Evolutionary conservation across 2,329 filamentous ascomycete species (phyloP), one percentile per base, ranked within the genome.

Genomic region (Lasiodiplodia gonubiensis): DNA sequence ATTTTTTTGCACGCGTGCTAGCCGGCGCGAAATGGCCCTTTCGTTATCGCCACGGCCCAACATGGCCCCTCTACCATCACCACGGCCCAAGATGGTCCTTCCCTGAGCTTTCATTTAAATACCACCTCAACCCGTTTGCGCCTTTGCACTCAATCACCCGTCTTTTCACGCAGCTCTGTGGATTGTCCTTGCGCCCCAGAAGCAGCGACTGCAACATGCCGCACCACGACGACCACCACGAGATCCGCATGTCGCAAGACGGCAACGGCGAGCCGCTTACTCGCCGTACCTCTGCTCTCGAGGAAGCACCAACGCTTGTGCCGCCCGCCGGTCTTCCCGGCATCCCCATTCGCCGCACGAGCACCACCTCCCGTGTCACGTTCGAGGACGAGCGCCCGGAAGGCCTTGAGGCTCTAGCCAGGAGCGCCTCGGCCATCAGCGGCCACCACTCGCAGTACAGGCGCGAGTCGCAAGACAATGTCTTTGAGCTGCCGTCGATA

Each of bases 361-460:
- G 67, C 67, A 68, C 52, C 21, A 42, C 53, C 21, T 68, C 67
- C 14, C 59, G 54, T 11, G 52, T 64, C 2, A 64, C 60, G 18
- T 46, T 54, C 27, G 37, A 52, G 8, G 67, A 64, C n/a, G 59
- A 64, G 18, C 52, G 25, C 30, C 57, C 35, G 7, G 67, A 68
- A 11, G 67, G 63, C 8, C 30, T 65, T 5, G 33, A 65, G 10
- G 52, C 67, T 6, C 60, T 68, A 11, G 54, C 67, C 1, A 39
- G 67, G 33, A 64, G 60, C 52, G 67, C 53, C 2, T 68, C 67
- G 6, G 51, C 51, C 27, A 68, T 68, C 60, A 68, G 67, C 53
- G 67, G 67, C 11, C 67, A 68, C 42, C 49, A 67, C 48, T 57
- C 54, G 16, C 42, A 57, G 30, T 49, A 60, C 42, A 42, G 66